These are phyloP conservation scores for Coemansia sp. DNA, from an alignment of 192 early-diverging fungal genomes.

Conservation along the genomic window DNA sequence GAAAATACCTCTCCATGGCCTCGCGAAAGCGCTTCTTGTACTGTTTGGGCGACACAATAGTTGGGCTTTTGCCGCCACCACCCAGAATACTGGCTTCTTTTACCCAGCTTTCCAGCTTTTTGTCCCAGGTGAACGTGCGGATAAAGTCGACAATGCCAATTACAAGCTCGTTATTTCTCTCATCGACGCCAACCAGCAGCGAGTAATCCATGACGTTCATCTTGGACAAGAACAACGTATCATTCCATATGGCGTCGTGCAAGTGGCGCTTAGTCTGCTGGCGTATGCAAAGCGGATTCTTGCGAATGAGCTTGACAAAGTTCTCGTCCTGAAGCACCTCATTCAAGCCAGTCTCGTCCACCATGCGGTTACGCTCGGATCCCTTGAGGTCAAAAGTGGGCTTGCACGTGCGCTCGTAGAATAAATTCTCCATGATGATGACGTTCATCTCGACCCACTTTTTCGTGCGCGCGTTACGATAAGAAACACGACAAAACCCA, in stretches of 20 bases:
- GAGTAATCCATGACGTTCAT: constrained; percentile 99
- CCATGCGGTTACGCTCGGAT: constrained; percentile 93
- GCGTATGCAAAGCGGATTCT: constrained; percentile 89
- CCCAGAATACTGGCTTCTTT: constrained; percentile 92
- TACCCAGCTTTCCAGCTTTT: constrained; percentile 97
- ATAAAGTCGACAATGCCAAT: constrained; percentile 99
- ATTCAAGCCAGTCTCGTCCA: constrained; percentile 83
- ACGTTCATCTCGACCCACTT: constrained; percentile 87
- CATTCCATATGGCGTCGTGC: constrained; percentile 86
- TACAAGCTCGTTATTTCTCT: constrained; percentile 81
- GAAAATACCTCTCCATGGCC: constrained; percentile 93
- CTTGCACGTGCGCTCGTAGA: constrained; percentile 77
- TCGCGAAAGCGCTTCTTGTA: constrained; percentile 93
- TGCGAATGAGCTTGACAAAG: constrained; percentile 73
- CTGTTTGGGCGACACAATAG: constrained; percentile 93
- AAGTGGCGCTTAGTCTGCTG: constrained; percentile 89
- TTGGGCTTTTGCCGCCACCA: constrained; percentile 91
- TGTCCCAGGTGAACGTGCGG: constrained; percentile 98
- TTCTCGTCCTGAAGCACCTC: constrained; percentile 95
- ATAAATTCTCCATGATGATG: constrained; percentile 96
- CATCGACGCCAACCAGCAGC: constrained; percentile 92
- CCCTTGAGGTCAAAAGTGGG: constrained; percentile 93
- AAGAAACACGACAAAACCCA: constrained; percentile 91
- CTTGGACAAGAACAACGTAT: constrained; percentile 92
- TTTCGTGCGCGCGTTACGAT: constrained; percentile 83